These are phyloP conservation scores for Fusarium multiceps DNA, from an alignment of 2,329 filamentous ascomycete species.

Conservation along the genomic window DNA sequence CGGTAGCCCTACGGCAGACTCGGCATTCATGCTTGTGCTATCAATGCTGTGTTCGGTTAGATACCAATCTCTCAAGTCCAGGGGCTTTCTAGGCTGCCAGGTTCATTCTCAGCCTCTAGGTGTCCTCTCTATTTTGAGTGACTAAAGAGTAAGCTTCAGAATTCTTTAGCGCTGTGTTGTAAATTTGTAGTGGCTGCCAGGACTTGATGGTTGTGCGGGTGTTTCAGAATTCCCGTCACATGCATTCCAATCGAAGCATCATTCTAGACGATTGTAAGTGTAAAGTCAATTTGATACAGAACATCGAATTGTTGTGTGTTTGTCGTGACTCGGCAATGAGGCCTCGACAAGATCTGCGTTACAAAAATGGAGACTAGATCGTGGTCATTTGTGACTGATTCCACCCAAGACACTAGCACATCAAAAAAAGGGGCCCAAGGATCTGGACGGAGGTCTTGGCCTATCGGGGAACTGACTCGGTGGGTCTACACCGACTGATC, in stretches of 20 bases:
- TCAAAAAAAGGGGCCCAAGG: not conserved
- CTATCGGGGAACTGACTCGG: not conserved
- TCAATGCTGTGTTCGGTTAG: not conserved
- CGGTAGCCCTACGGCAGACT: not conserved
- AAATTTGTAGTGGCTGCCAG: not conserved
- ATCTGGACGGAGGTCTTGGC: not conserved
- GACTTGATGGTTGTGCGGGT: not conserved
- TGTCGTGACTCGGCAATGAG: not conserved
- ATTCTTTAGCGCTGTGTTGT: not conserved
- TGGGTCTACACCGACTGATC: not conserved
- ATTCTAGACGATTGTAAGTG: not conserved
- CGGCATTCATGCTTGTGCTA: not conserved
- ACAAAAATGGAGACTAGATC: not conserved
- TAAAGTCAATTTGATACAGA: not conserved
- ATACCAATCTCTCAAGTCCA: not conserved
- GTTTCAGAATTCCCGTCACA: not conserved
- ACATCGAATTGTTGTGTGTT: not conserved
- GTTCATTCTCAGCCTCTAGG: not conserved
- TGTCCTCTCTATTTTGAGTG: not conserved
- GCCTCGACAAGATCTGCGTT: not conserved
- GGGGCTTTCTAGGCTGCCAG: not conserved
- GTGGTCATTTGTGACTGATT: not conserved
- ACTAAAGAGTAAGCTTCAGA: not conserved
- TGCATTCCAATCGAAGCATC: not conserved
- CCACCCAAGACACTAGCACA: not conserved